Percentiles rank a stretch among this genome's conserved stretches.
Evolutionary conservation across 208 protist species (phyloP).

Genomic region (Histomonas meleagridis): DNA sequence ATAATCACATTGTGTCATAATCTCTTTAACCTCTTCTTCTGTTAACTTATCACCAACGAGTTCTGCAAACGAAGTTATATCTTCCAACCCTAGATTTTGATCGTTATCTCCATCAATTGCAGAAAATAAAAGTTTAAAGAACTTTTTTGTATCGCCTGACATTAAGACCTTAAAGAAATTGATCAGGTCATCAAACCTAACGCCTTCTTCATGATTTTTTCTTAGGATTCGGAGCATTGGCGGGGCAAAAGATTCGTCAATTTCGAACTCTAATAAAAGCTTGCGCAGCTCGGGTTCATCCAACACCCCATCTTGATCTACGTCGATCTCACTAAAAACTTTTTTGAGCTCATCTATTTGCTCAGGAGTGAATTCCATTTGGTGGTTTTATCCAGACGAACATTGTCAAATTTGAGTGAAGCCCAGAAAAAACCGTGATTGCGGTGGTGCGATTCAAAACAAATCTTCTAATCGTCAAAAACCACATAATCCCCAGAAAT

Average conservation of each 20-base stretch:
- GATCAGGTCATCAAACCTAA: background rate
- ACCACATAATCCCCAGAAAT: no score
- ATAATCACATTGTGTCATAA: background rate
- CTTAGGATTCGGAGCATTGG: background rate
- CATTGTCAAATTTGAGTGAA: no score
- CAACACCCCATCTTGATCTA: background rate
- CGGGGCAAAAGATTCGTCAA: background rate
- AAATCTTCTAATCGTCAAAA: no score
- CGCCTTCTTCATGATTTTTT: background rate
- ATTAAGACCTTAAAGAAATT: background rate
- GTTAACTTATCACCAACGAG: background rate
- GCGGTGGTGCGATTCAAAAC: no score
- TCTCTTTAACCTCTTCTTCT: background rate
- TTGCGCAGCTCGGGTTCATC: background rate
- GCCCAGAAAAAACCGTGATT: no score
- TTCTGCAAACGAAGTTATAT: background rate
- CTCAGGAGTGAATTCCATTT: background rate
- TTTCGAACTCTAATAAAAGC: background rate
- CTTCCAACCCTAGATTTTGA: background rate
- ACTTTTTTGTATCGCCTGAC: background rate
- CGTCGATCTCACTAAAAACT: background rate
- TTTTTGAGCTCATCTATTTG: background rate
- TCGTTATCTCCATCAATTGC: background rate
- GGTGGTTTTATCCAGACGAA: no score
- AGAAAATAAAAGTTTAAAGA: background rate